Conservation (phyloP, 2,329 filamentous ascomycete species). For the Trichophyton schoenleinii region DNA sequence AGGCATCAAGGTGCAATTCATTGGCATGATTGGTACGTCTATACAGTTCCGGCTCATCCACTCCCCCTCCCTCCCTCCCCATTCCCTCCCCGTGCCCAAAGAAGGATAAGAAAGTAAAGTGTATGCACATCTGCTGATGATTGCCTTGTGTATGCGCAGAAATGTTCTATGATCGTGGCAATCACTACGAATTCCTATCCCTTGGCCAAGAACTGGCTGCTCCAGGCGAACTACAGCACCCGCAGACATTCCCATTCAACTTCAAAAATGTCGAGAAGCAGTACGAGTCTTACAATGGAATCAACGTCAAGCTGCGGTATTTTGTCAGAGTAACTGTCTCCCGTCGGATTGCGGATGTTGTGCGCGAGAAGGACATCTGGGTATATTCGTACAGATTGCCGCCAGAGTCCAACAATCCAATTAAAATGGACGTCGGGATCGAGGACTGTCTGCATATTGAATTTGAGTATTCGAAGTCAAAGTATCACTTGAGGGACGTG, state of each 20-base stretch:
- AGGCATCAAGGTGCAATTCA: conserved; percentile 99
- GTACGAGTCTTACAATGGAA: conserved; percentile 98
- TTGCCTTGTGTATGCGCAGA: conserved; percentile 41
- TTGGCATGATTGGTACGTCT: conserved; percentile 76
- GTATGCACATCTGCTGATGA: neutral
- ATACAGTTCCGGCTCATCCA: neutral
- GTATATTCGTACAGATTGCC: conserved; percentile 98
- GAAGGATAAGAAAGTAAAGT: neutral
- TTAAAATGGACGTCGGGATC: conserved; percentile 99
- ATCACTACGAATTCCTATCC: conserved; percentile 97
- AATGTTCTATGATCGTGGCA: conserved; percentile 99
- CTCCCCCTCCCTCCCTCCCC: neutral
- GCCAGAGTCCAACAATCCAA: conserved; percentile 92
- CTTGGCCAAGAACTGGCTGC: conserved; percentile 93
- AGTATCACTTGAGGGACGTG: conserved; percentile 98
- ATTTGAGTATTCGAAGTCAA: conserved; percentile 98
- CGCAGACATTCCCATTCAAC: conserved; percentile 97
- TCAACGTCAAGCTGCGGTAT: conserved; percentile 98
- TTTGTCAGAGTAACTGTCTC: conserved; percentile 95
- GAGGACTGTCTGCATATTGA: conserved; percentile 99
- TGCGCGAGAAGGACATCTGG: conserved; percentile 99
- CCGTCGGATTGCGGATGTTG: conserved; percentile 91
- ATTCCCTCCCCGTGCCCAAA: neutral
- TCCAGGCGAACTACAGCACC: conserved; percentile 94
- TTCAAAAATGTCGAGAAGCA: conserved; percentile 99